phyloP scores from a whole-genome alignment of 108 stramenopile genomes.

The Skeletonema potamos region DNA sequence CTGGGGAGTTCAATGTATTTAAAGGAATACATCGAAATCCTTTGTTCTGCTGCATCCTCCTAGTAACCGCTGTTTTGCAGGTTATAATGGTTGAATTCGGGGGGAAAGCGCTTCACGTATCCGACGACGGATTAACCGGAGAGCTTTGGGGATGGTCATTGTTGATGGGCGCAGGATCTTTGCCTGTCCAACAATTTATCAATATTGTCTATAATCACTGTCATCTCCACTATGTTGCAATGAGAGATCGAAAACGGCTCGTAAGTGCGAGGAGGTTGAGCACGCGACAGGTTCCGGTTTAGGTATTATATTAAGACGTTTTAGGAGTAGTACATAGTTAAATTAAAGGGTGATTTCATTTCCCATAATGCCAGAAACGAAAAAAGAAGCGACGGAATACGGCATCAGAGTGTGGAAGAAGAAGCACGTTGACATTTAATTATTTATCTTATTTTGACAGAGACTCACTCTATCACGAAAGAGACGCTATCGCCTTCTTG shows the following conservation, averaged over 20 bases:
- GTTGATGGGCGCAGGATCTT: slow-evolving; percentile 55
- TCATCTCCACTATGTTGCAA: no score
- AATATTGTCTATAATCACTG: no score
- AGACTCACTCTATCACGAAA: neutral
- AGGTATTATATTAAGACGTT: no score
- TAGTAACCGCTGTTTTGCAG: slow-evolving; percentile 83
- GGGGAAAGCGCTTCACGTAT: slow-evolving; percentile 69
- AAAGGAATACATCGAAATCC: slow-evolving; percentile 73
- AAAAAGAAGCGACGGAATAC: no score
- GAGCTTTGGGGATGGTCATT: slow-evolving; percentile 56
- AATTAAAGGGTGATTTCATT: no score
- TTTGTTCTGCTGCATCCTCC: slow-evolving; percentile 81
- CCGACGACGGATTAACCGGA: slow-evolving; percentile 54
- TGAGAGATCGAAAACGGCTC: no score
- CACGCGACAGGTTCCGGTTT: no score
- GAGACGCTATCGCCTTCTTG: slow-evolving; percentile 76
- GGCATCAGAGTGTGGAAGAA: no score
- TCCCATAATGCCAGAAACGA: no score
- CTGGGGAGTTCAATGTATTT: slow-evolving; percentile 87
- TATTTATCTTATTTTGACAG: neutral
- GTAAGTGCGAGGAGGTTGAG: no score
- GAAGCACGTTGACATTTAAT: neutral
- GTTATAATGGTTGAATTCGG: slow-evolving; percentile 91
- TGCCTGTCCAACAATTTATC: no score
- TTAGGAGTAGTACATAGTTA: no score